Base-by-base conservation (phyloP, 768 basidiomycete species). In the Coprinopsis cinerea region DNA sequence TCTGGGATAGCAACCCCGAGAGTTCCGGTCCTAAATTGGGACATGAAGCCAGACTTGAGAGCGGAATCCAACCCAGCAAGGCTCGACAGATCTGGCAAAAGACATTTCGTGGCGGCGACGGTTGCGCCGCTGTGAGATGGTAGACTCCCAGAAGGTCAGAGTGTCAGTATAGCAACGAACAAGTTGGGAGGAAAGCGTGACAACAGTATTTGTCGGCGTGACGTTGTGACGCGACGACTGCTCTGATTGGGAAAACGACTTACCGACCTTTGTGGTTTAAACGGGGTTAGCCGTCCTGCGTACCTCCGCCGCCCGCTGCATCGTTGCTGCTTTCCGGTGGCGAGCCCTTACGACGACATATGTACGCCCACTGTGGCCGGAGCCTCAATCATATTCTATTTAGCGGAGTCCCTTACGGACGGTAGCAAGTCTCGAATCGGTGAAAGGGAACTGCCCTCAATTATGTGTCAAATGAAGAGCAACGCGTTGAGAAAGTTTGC, bases 1-100 rank as follows among this genome's bases (percentile, higher is more conserved):
- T 36, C 23, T 45, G 25, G 30, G 49, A 17, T 42, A 20, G 49
- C 48, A 47, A 54, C 55, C 53, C 56, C 54, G 59, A 57, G 53
- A 48, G 51, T 28, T 59, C 54, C 56, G 50, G 44, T 32, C 35
- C 42, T 39, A 25, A 18, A 24, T 23, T 23, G 22, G 41, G 41
- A 22, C 17, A 49, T 39, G 40, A 49, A n/a, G n/a, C n/a, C 25
- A 17, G 28, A 32, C 30, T 40, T 30, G 15, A 48, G 41, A 27
- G 24, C 17, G 17, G 6, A 43, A 5, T 18, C 18, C 9, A 6
- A 9, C 25, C 41, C 41, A 43, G 22, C 22, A 43, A 25, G 23
- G 22, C 20, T 43, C 13, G 9, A 9, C 37, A 25, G 41, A 24
- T 43, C 41, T 43, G 41, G 41, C 25, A 5, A n/a, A n/a, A n/a